Evolutionary conservation across 2,329 filamentous ascomycete species (phyloP).

Genomic region (Aspergillus quadricinctus): DNA sequence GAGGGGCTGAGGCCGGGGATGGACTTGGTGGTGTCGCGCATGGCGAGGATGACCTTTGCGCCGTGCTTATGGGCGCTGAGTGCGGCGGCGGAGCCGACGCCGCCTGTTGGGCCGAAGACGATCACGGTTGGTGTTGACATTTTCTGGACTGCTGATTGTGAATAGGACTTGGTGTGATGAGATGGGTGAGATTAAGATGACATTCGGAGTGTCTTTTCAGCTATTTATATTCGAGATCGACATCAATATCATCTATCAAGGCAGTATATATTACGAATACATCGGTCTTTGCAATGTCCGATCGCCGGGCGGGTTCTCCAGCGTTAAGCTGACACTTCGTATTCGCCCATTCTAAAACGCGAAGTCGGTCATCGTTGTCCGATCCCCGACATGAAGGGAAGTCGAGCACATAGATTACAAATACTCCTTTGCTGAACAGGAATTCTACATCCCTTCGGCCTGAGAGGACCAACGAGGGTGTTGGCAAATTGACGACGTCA

Average conservation of each 20-base stretch:
- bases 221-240: not conserved
- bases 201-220: not conserved
- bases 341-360: not conserved
- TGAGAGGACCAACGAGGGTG: too few species aligned
- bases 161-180: not conserved
- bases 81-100: conserved; percentile 41
- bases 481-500: too few species aligned
- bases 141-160: not conserved
- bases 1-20: conserved; percentile 33
- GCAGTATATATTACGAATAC: not conserved
- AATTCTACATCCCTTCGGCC: not conserved
- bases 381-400: not conserved
- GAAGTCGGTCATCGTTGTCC: not conserved
- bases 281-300: not conserved
- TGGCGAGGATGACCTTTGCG: conserved; percentile 45
- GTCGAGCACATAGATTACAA: not conserved
- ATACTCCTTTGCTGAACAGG: not conserved
- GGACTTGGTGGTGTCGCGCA: conserved; percentile 45
- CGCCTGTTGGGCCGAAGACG: conserved; percentile 50
- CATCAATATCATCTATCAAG: not conserved
- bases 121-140: conserved; percentile 27
- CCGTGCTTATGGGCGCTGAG: conserved; percentile 37
- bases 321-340: not conserved
- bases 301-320: not conserved
- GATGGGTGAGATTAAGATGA: not conserved